Conservation (phyloP, 176 grass and related monocot species). For the Puccinellia tenuiflora region DNA sequence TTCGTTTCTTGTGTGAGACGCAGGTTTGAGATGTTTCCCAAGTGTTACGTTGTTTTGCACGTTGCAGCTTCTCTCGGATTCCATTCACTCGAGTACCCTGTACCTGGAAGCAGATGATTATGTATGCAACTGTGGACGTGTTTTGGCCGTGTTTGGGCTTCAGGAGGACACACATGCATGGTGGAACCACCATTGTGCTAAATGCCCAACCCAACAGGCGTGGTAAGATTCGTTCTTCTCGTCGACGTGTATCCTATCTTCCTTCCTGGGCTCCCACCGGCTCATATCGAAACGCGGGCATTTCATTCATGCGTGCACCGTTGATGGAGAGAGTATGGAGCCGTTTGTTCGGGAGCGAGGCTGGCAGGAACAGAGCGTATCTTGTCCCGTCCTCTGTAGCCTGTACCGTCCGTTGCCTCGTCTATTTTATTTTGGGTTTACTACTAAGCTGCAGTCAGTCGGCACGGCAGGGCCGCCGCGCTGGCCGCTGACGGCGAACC, state of each 20-base stretch:
- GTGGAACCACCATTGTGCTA: background rate
- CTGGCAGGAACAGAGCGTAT: background rate
- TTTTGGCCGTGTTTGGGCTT: background rate
- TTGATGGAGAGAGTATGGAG: too few relatives aligned
- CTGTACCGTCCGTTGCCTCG: constrained; percentile 12
- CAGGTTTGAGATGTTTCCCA: constrained; percentile 20
- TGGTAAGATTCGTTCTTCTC: background rate
- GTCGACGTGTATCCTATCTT: background rate
- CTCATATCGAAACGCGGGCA: background rate
- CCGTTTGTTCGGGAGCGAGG: constrained; percentile 30
- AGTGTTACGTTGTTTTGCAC: background rate
- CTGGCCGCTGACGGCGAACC: background rate
- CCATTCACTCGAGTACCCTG: background rate
- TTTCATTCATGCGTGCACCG: background rate
- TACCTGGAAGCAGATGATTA: constrained; percentile 19
- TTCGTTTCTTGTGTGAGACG: constrained; percentile 32
- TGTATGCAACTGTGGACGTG: background rate
- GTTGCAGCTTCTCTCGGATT: background rate
- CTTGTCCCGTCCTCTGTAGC: constrained; percentile 30
- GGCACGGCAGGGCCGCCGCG: background rate
- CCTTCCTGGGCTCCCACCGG: too few relatives aligned
- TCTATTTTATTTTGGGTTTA: constrained; percentile 6
- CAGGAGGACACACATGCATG: background rate
- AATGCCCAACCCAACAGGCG: background rate
- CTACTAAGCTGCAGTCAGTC: background rate